phyloP scores from a whole-genome alignment of 768 basidiomycete genomes.

The Mycena rebaudengoi region DNA sequence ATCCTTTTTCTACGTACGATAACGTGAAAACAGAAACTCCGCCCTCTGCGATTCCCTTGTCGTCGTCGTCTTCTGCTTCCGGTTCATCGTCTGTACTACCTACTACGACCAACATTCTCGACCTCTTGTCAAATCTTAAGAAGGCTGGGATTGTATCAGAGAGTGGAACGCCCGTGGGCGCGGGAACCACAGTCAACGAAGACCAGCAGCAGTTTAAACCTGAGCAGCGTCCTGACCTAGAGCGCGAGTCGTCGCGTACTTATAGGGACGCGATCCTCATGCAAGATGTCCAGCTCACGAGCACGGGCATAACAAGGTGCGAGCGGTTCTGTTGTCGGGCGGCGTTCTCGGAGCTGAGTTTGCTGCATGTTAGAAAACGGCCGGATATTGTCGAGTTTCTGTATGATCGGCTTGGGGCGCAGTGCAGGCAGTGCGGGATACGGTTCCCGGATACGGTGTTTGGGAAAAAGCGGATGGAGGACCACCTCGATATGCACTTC shows the following conservation, averaged over 20 bases:
- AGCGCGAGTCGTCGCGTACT: conserved; percentile 56
- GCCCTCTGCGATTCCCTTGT: conserved; percentile 37
- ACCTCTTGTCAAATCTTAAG: conserved; percentile 71
- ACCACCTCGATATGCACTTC: conserved; percentile 97
- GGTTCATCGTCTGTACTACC: conserved; percentile 42
- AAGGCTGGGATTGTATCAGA: conserved; percentile 82
- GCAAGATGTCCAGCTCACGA: conserved; percentile 68
- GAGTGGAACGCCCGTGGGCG: conserved; percentile 59
- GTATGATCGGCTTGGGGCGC: conserved; percentile 76
- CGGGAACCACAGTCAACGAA: conserved; percentile 52
- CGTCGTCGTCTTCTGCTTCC: conserved; percentile 39
- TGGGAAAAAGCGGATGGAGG: conserved; percentile 82
- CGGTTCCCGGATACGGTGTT: conserved; percentile 78
- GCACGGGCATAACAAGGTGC: conserved; percentile 78
- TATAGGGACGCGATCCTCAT: conserved; percentile 71
- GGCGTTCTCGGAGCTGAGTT: conserved; percentile 5
- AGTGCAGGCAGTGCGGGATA: conserved; percentile 94
- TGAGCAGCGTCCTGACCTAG: conserved; percentile 44
- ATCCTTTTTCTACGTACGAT: conserved; percentile 24
- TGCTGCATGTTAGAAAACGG: conserved; percentile 55
- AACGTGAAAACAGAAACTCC: conserved; percentile 38
- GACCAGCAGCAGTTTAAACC: conserved; percentile 42
- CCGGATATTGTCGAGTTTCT: conserved; percentile 71
- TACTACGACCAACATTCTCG: conserved; percentile 55
- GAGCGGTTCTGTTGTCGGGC: neutral